Evolutionary conservation across 75 land plant species (phyloP), one percentile per base, ranked within the genome.

Genomic region (Pinus taeda): DNA sequence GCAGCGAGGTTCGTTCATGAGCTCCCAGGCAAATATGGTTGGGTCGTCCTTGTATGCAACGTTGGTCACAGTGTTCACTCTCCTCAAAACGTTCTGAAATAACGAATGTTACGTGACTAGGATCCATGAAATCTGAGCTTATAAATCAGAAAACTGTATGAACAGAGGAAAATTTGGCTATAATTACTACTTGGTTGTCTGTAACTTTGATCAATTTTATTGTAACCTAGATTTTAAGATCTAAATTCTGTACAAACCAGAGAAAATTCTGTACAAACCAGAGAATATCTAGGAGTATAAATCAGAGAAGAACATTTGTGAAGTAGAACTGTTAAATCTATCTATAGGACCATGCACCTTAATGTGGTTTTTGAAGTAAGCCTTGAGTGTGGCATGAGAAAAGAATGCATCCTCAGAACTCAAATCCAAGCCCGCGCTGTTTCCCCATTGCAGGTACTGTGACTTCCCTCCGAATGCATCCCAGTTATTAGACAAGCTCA

Each of bases 381-480:
- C 71, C 65, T 80, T 90, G 36, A 90, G 82, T 36, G 87, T 83
- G 9, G 92, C 84, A 85, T 91, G 79, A 14, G 97, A 83, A 80
- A 88, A 96, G 85, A 96, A 96, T 12, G 88, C 90, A 65, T 96
- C 98, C 57, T 92, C 53, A 0, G 9, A 45, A 12, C 17, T 60
- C 62, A 15, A n/a, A 2, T 17, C 17, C 62, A n/a, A n/a, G 49
- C 53, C 53, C 1, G 94, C 95, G 74, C 75, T 83, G 59, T 84
- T 84, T 45, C 90, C 97, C 99, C 99, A 96, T 63, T 87, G 82
- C n/a, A 92, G 88, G 74, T 96, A 96, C 83, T 93, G 94, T 13
- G 86, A 60, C 74, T 92, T 96, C 30, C 99, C 99, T 42, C 99
- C 99, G 74, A 87, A 96, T 53, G 85, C 92, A 4, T 89, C 90